Conservation (phyloP, 176 grass and related monocot species). For the Carex myosuroides region DNA sequence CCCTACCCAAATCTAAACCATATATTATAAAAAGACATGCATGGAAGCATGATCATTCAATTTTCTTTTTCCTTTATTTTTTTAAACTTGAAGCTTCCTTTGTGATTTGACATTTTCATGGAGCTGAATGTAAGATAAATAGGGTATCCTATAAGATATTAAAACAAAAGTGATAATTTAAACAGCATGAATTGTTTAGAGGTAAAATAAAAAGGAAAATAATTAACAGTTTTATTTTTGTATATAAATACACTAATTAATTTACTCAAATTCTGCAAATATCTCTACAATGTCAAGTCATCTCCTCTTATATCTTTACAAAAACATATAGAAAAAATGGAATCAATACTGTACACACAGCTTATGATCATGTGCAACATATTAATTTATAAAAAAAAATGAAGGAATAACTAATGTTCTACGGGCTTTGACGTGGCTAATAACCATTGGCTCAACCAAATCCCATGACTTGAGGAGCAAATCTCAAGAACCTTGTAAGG, state of each 20-base stretch:
- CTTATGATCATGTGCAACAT: not conserved
- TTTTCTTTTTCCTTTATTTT: not conserved
- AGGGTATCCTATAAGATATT: not conserved
- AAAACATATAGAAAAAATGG: not conserved
- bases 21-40: not conserved
- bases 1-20: not conserved
- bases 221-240: not conserved
- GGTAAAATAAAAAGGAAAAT: not conserved
- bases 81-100: not conserved
- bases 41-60: not conserved
- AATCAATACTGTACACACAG: not conserved
- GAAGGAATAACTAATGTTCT: not conserved
- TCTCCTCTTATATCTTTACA: not conserved
- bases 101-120: not conserved
- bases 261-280: not conserved
- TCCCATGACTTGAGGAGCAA: slow-evolving; percentile 60
- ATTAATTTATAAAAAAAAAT: slow-evolving; percentile 8
- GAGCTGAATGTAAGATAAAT: not conserved
- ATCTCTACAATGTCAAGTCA: not conserved
- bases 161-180: not conserved
- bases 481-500: slow-evolving; percentile 51
- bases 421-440: not conserved
- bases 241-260: not conserved
- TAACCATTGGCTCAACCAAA: slow-evolving; percentile 29
- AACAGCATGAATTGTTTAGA: not conserved